These are phyloP conservation scores for Amborella trichopoda DNA, from an alignment of 164 flowering plant species.

Conservation along the genomic window DNA sequence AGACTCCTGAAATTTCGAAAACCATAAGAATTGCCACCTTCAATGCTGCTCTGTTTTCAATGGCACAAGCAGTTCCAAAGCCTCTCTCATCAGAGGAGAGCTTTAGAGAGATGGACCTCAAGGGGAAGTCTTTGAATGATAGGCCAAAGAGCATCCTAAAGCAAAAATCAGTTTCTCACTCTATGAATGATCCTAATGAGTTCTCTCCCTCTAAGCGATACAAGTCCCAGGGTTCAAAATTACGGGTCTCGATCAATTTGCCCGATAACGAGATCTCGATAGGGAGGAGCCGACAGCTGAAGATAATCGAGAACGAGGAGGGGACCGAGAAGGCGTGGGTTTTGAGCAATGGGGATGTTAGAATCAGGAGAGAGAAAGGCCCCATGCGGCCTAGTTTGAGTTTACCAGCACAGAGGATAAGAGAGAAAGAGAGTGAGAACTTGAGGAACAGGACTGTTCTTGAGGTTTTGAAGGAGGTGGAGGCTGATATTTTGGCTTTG, in stretches of 20 bases:
- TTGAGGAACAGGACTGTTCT: slow-evolving; percentile 33
- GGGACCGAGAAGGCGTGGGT: slow-evolving; percentile 17
- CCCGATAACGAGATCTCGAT: slow-evolving; percentile 87
- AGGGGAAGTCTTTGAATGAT: slow-evolving; percentile 14
- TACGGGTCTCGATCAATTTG: slow-evolving; percentile 73
- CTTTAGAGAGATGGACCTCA: slow-evolving; percentile 9
- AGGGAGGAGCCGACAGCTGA: slow-evolving; percentile 26
- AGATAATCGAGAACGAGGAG: slow-evolving; percentile 8
- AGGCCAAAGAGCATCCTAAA: slow-evolving; percentile 68
- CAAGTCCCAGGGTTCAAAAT: slow-evolving; percentile 24
- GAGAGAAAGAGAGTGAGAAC: slow-evolving; percentile 12
- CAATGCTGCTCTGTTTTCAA: slow-evolving; percentile 81
- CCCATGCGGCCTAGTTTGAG: slow-evolving; percentile 52
- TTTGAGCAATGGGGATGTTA: slow-evolving; percentile 5
- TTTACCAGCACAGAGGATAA: slow-evolving; percentile 24
- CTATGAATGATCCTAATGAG: slow-evolving; percentile 11
- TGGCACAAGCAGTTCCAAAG: slow-evolving; percentile 66
- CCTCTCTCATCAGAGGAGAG: slow-evolving; percentile 7
- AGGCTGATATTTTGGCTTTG: slow-evolving; percentile 76
- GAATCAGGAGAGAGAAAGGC: slow-evolving; percentile 20
- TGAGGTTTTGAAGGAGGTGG: slow-evolving; percentile 69
- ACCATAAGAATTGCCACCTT: slow-evolving; percentile 67
- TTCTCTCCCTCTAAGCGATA: slow-evolving; percentile 8
- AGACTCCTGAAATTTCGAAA: slow-evolving; percentile 7
- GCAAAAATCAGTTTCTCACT: slow-evolving; percentile 28